Base-by-base conservation (phyloP, 2,329 filamentous ascomycete genomes). In the Arthrocladium fulminans region DNA sequence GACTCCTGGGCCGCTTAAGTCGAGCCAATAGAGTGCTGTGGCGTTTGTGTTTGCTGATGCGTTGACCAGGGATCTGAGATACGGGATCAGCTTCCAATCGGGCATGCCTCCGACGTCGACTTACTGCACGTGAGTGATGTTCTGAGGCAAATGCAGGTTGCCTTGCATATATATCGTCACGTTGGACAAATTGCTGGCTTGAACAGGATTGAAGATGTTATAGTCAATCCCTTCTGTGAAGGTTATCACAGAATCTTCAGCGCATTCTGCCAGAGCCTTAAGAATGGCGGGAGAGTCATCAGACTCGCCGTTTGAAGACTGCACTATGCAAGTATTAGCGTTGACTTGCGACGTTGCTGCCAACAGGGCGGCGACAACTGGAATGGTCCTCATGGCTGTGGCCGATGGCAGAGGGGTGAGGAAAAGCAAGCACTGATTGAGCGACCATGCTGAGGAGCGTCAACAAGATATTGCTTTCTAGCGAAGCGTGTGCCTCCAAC, bases 101-200 rank as follows among this genome's bases (percentile, higher is more conserved):
- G 13, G 13, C 13, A 29, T 29, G 6, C 32, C 7, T n/a, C n/a
- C n/a, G n/a, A n/a, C 62, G 29, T 68, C 65, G 5, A 67, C 59
- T 8, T 55, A 47, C 49, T 70, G 66, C 2, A 71, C 52, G 5
- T 61, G 58, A 9, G 61, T 59, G 30, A 72, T 64, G 51, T 68
- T 65, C 48, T 66, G 61, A 3, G 69, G 64, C 2, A 73, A 60
- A 50, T 70, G 67, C 12, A 71, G 59, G 49, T 70, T 72, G n/a
- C 69, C 70, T 27, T 64, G 55, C 54, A 72, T 61, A 2, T 58
- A 61, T 34, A 72, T 71, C 35, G 63, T 61, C 12, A 72, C 68
- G 51, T 72, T 68, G 43, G 60, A 64, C 20, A 72, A 59, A 25
- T 68, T 68, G 1, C 58, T 65, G 3, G 67, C 67, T 2, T 51